These are phyloP conservation scores for Trametopsis cervina DNA, from an alignment of 768 basidiomycete genomes.

Conservation along the genomic window DNA sequence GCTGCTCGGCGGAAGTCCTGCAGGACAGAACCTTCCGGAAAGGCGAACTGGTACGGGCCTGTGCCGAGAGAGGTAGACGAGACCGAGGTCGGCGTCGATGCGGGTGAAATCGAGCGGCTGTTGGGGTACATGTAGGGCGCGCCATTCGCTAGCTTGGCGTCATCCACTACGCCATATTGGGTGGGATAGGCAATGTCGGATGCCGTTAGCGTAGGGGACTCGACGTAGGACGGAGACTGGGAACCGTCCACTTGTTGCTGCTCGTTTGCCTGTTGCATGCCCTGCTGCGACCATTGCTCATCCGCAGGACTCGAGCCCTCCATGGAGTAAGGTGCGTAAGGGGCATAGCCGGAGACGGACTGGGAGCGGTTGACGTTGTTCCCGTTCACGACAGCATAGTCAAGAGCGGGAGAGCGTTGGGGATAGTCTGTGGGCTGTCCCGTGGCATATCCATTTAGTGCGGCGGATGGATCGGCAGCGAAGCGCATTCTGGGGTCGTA, in stretches of 20 bases:
- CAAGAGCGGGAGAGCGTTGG: constrained; percentile 41
- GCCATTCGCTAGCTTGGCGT: constrained; percentile 46
- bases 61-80: constrained; percentile 45
- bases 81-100: constrained; percentile 42
- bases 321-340: constrained; percentile 37
- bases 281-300: constrained; percentile 22
- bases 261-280: constrained; percentile 33
- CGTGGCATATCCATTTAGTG: constrained; percentile 37
- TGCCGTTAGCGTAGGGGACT: constrained; percentile 47
- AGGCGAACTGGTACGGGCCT: constrained; percentile 61
- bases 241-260: constrained; percentile 34
- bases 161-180: constrained; percentile 41
- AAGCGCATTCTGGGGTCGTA: constrained; percentile 43
- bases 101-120: constrained; percentile 70
- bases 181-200: constrained; percentile 40
- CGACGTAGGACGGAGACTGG: constrained; percentile 46
- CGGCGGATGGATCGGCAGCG: constrained; percentile 37
- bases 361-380: constrained; percentile 20
- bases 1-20: constrained; percentile 50
- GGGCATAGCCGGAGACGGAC: constrained; percentile 38
- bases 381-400: constrained; percentile 28
- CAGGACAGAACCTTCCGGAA: constrained; percentile 43
- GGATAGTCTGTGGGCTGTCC: constrained; percentile 32
- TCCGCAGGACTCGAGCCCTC: constrained; percentile 27
- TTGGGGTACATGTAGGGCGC: constrained; percentile 54